phyloP scores from a whole-genome alignment of 1,284 basidiomycete species.

The Paramarasmius palmivorus region DNA sequence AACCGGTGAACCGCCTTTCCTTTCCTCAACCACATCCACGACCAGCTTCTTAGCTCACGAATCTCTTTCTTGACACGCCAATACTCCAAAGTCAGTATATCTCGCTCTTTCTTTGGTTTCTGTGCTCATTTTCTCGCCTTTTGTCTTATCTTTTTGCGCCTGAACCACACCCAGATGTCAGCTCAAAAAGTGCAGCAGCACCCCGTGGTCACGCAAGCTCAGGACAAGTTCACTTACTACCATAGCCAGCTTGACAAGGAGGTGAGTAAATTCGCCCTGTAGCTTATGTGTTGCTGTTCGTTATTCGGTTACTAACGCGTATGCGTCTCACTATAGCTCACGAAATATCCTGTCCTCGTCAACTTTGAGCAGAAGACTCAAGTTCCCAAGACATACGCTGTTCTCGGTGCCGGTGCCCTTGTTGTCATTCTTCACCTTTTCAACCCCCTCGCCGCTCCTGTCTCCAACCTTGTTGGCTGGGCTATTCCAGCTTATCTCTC shows the following conservation, averaged over 20 bases:
- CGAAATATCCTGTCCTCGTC: conserved; percentile 87
- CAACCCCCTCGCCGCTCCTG: conserved; percentile 80
- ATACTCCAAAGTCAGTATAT: conserved; percentile 16
- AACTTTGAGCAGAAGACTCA: conserved; percentile 88
- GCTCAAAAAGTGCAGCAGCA: conserved; percentile 80
- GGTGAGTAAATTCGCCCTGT: conserved; percentile 48
- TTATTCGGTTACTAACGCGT: conserved; percentile 18
- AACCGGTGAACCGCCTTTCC: conserved; percentile 8
- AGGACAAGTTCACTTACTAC: conserved; percentile 76
- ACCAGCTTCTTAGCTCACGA: conserved; percentile 16
- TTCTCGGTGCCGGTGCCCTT: conserved; percentile 72
- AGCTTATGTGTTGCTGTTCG: conserved; percentile 15
- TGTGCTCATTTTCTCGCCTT: conserved; percentile 8
- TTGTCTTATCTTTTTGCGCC: conserved; percentile 9
- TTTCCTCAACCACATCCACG: conserved; percentile 13
- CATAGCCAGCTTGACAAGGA: conserved; percentile 91
- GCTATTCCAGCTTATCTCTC: conserved; percentile 84
- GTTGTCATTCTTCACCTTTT: conserved; percentile 73
- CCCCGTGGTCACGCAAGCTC: conserved; percentile 79
- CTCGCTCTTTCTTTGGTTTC: conserved; percentile 4
- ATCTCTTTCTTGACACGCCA: conserved; percentile 18
- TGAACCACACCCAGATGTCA: conserved; percentile 66
- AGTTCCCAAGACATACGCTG: conserved; percentile 91
- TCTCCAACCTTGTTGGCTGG: conserved; percentile 87
- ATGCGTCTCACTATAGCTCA: conserved; percentile 56